Conservation (phyloP, 257 asterid species). For the Oldenlandia corymbosa region DNA sequence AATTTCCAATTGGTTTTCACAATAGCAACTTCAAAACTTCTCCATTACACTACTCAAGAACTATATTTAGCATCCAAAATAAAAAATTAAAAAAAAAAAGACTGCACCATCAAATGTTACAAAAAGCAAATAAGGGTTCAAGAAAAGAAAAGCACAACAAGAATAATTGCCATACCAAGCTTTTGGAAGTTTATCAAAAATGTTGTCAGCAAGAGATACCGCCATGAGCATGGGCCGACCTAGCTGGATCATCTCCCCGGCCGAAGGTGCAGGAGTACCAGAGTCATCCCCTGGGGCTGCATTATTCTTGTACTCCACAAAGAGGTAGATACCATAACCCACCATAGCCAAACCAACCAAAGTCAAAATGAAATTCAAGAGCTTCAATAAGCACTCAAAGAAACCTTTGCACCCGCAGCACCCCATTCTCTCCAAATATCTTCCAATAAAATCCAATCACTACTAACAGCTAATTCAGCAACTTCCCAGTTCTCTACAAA, state of each 20-base stretch:
- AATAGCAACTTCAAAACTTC: background rate
- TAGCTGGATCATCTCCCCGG: slow-evolving; percentile 49
- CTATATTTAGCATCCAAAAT: background rate
- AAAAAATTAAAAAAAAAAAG: background rate
- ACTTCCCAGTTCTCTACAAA: slow-evolving; percentile 21
- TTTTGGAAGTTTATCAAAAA: slow-evolving; percentile 88
- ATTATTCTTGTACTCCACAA: slow-evolving; percentile 62
- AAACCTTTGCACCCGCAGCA: slow-evolving; percentile 57
- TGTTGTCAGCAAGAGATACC: slow-evolving; percentile 53
- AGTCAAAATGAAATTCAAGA: slow-evolving; percentile 66
- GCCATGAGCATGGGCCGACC: slow-evolving; percentile 92
- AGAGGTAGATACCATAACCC: slow-evolving; percentile 84
- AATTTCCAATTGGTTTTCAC: background rate
- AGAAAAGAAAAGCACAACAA: background rate
- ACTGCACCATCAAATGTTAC: background rate
- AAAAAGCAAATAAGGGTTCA: background rate
- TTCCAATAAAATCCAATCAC: slow-evolving; percentile 10
- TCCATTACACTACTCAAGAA: background rate
- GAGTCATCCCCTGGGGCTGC: slow-evolving; percentile 38
- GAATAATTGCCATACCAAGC: slow-evolving; percentile 54
- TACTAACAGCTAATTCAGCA: slow-evolving; percentile 25
- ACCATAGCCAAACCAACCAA: slow-evolving; percentile 78
- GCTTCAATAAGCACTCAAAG: slow-evolving; percentile 76
- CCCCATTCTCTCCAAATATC: slow-evolving; percentile 43
- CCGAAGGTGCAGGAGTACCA: slow-evolving; percentile 37